Conservation (phyloP, 495 filamentous ascomycete genomes). For the Penicillium cataractarum region DNA sequence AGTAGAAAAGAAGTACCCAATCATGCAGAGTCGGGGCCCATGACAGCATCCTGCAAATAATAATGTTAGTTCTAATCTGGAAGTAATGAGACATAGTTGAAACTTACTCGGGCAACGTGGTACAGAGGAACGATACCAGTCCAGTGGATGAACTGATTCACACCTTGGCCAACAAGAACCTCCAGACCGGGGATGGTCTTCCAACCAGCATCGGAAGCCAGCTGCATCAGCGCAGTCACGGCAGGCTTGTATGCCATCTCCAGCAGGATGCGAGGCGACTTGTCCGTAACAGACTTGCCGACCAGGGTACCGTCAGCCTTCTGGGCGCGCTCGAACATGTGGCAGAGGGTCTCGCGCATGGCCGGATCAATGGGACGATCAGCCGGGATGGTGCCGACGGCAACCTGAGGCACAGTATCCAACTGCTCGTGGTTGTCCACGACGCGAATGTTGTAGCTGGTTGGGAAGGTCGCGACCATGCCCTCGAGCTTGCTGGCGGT, state of each 20-base stretch:
- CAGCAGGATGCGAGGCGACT: slow-evolving; percentile 63
- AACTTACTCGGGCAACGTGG: slow-evolving; percentile 58
- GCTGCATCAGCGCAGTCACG: slow-evolving; percentile 80
- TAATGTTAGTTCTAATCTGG: slow-evolving; percentile 6
- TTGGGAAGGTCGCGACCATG: slow-evolving; percentile 74
- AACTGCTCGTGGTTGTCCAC: slow-evolving; percentile 58
- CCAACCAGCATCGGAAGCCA: slow-evolving; percentile 86
- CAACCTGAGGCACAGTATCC: slow-evolving; percentile 63
- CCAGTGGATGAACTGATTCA: slow-evolving; percentile 81
- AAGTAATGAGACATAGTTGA: neutral
- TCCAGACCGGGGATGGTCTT: slow-evolving; percentile 83
- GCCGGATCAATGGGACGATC: slow-evolving; percentile 78
- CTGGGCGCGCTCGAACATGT: slow-evolving; percentile 60
- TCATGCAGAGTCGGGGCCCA: slow-evolving; percentile 30
- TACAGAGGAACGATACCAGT: slow-evolving; percentile 75
- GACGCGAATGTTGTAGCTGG: slow-evolving; percentile 71
- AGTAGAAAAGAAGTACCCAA: neutral
- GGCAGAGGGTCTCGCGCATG: slow-evolving; percentile 68
- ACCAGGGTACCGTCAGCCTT: slow-evolving; percentile 36
- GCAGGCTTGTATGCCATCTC: slow-evolving; percentile 98
- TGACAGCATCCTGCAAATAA: slow-evolving; percentile 29
- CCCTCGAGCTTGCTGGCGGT: slow-evolving; percentile 65
- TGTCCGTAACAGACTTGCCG: slow-evolving; percentile 30
- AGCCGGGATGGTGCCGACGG: slow-evolving; percentile 89
- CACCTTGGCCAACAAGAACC: slow-evolving; percentile 86